These are phyloP conservation scores for Aspergillus conjunctus DNA, from an alignment of 495 filamentous ascomycete genomes.

Conservation along the genomic window DNA sequence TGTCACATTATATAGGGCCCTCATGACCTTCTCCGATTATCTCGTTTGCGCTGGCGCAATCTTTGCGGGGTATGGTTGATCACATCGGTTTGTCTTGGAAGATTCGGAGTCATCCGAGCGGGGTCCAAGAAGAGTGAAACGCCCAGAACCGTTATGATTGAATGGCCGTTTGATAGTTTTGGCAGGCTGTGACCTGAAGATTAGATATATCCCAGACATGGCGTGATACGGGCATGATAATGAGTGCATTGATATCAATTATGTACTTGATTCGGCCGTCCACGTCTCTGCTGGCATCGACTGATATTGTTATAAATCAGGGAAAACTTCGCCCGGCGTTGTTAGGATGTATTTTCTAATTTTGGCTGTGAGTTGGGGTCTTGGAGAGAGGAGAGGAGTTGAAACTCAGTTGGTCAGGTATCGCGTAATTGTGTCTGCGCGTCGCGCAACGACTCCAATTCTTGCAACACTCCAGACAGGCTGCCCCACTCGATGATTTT, in stretches of 20 bases:
- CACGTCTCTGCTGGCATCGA: not conserved
- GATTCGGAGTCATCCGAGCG: constrained; percentile 7
- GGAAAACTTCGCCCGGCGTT: not conserved
- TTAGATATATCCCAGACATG: constrained; percentile 17
- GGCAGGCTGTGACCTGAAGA: constrained; percentile 1
- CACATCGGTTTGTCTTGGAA: not conserved
- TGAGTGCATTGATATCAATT: constrained; percentile 4
- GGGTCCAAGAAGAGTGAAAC: constrained; percentile 11
- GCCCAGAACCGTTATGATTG: not conserved
- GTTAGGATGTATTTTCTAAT: not conserved
- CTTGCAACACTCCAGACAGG: not conserved
- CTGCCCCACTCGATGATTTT: not conserved
- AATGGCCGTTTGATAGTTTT: not conserved
- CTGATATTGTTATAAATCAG: constrained; percentile 7
- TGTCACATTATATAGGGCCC: constrained; percentile 23
- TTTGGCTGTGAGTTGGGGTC: not conserved
- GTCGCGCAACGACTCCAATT: constrained; percentile 24
- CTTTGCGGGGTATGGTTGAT: constrained; percentile 30
- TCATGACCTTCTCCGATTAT: constrained; percentile 21
- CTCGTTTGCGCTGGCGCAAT: constrained; percentile 27
- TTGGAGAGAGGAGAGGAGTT: not conserved
- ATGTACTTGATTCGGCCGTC: constrained; percentile 3
- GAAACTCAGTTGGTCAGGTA: constrained; percentile 20
- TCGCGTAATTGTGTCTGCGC: constrained; percentile 24
- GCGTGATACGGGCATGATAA: constrained; percentile 14